A percentile compares a stretch with the other conserved stretches of the same genome.
Conservation (phyloP, 345 rosid genomes). For the Rhodamnia argentea region DNA sequence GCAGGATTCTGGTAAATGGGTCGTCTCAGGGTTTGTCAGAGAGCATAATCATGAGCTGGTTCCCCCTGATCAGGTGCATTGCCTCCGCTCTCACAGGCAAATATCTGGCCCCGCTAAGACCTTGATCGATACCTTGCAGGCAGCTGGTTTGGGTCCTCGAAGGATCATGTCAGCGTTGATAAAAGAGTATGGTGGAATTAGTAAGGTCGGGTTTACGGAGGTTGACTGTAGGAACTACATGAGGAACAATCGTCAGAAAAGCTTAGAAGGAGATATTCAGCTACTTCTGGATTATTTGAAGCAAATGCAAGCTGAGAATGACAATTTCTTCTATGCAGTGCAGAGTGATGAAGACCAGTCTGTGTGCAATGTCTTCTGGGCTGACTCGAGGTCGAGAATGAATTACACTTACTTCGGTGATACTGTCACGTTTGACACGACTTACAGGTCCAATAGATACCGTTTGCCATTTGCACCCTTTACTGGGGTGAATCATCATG, state of each 20-base stretch:
- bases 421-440: constrained; percentile 39
- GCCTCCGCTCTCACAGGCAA: constrained; percentile 39
- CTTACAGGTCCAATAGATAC: constrained; percentile 35
- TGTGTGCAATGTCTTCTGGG: constrained; percentile 38
- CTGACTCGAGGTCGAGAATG: constrained; percentile 32
- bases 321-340: constrained; percentile 36
- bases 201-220: constrained; percentile 42
- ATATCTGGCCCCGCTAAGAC: constrained; percentile 42
- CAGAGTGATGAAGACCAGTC: constrained; percentile 32
- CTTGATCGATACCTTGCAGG: constrained; percentile 39
- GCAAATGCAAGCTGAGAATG: constrained; percentile 33
- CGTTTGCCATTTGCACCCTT: constrained; percentile 49
- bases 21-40: constrained; percentile 25
- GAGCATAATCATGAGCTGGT: constrained; percentile 40
- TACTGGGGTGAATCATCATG: constrained; percentile 56
- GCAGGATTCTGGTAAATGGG: constrained; percentile 45
- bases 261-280: constrained; percentile 31
- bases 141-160: constrained; percentile 43
- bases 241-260: constrained; percentile 37
- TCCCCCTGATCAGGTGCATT: constrained; percentile 38
- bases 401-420: constrained; percentile 45
- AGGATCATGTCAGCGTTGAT: constrained; percentile 41
- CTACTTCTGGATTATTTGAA: constrained; percentile 39
- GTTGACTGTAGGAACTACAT: constrained; percentile 44
- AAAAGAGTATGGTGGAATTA: constrained; percentile 39